Percentiles rank a stretch among this genome's conserved stretches.
phyloP scores from a whole-genome alignment of 306 rosid species.

The Adenanthera pavonina region DNA sequence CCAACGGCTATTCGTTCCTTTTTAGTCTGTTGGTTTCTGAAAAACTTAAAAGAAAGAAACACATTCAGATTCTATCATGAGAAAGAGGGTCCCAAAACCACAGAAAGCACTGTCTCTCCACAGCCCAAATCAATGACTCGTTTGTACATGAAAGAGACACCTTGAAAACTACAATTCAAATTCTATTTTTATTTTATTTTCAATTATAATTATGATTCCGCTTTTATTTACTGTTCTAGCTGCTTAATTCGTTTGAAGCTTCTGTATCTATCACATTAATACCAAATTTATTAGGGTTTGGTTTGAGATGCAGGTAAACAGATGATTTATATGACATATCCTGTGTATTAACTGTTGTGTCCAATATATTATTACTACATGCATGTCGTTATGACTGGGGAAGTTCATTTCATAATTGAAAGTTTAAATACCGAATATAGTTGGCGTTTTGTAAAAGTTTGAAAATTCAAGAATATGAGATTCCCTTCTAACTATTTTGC shows the following conservation, averaged over 20 bases:
- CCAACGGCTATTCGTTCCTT: conserved; percentile 60
- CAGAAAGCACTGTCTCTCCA: conserved; percentile 44
- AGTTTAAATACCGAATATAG: neutral
- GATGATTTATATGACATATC: neutral
- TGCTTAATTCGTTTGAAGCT: neutral
- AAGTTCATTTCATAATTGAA: neutral
- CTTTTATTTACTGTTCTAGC: neutral
- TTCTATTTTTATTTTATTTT: neutral
- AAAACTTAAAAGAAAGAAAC: conserved; percentile 34
- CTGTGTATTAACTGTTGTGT: neutral
- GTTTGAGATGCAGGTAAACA: neutral
- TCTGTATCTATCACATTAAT: conserved; percentile 20
- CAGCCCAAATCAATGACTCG: conserved; percentile 47
- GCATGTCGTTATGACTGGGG: neutral
- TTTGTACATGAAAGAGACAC: conserved; percentile 47
- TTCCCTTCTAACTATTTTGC: neutral
- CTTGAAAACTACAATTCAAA: conserved; percentile 35
- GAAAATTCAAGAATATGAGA: neutral
- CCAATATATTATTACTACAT: neutral
- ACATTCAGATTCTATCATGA: conserved; percentile 46
- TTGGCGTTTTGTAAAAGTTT: neutral
- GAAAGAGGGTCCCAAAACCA: conserved; percentile 46
- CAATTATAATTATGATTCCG: neutral
- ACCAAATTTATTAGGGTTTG: neutral
- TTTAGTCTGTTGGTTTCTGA: conserved; percentile 31